Evolutionary conservation across 768 basidiomycete genomes (phyloP), one percentile per base, ranked within the genome.

Genomic region (Trametes coccinea): DNA sequence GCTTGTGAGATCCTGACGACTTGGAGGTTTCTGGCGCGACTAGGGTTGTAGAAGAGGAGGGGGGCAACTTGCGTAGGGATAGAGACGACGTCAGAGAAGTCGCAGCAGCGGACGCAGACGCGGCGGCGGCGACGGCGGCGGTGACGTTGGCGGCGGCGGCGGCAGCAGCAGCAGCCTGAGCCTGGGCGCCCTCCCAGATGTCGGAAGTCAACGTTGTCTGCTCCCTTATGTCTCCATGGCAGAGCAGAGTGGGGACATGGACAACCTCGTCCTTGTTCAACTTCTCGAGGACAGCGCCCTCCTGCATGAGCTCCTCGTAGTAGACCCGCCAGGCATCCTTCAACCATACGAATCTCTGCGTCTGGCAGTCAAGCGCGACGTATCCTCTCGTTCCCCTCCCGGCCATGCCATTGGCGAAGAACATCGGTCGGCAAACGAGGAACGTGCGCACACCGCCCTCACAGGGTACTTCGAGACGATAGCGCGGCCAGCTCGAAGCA

Each of bases 271-370:
- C 31, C 2, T 31, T 8, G 31, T 56, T 37, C 13, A 61, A 43
- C n/a, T 10, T 16, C 3, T 14, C n/a, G 14, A 61, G 39, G 30
- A 31, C 10, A 44, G 37, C 41, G 22, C 62, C 62, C 29, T 63
- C 62, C n/a, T 27, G 33, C 14, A 44, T 37, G 5, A 59, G 5
- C 5, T 27, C 7, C 16, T 46, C 31, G 44, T 56, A 52, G 52
- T 47, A 14, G 13, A 29, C 27, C 5, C 62, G 50, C 62, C 62
- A 63, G 0, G 51, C 34, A 41, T 63, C 62, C 52, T 63, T 63
- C 41, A 63, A 45, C 41, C 41, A 63, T 2, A 54, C 56, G 47
- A 63, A 59, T 2, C 14, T 3, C 14, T 40, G 10, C 11, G 56
- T 34, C 3, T 14, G 6, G 10, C n/a, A 5, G 33, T 63, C 62